Percentiles rank a stretch among this genome's conserved stretches.
Conservation (phyloP, 2,329 filamentous ascomycete species). For the Aspergillus ustus region DNA sequence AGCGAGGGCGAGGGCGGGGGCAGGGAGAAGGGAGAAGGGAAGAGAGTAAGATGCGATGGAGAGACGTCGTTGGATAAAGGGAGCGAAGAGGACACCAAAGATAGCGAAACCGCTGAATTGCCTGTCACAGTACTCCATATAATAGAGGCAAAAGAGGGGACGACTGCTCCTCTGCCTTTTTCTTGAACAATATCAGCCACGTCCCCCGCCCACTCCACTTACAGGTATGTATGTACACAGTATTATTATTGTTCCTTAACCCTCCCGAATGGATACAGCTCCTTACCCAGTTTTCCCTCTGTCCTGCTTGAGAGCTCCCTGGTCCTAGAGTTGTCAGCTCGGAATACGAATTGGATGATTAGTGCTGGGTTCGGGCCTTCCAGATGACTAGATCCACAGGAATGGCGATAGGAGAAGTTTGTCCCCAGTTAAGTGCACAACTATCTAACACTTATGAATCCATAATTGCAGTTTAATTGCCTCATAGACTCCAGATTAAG, state of each 20-base stretch:
- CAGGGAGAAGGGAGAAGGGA: conserved; percentile 14
- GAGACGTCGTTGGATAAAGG: not conserved
- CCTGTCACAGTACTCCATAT: not conserved
- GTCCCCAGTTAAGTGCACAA: not conserved
- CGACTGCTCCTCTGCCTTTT: not conserved
- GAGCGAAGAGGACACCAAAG: not conserved
- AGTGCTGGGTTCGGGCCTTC: conserved; percentile 9
- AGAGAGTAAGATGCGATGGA: conserved; percentile 16
- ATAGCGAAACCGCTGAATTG: conserved; percentile 1
- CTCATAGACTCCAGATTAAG: not conserved
- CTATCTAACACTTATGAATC: too few relatives aligned
- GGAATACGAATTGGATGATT: not conserved
- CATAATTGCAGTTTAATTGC: too few relatives aligned
- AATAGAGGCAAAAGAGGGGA: not conserved
- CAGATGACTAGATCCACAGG: conserved; percentile 15
- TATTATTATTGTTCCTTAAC: not conserved
- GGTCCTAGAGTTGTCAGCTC: not conserved
- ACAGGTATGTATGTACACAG: too few relatives aligned
- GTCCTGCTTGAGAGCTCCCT: not conserved
- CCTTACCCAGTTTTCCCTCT: not conserved
- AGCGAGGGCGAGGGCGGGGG: conserved; percentile 16
- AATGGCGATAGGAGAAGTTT: not conserved
- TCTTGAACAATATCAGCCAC: not conserved
- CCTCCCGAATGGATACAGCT: not conserved
- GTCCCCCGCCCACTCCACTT: not conserved